Evolutionary conservation across 2,329 filamentous ascomycete species (phyloP), one percentile per base, ranked within the genome.

Genomic region (Botrytis aclada): DNA sequence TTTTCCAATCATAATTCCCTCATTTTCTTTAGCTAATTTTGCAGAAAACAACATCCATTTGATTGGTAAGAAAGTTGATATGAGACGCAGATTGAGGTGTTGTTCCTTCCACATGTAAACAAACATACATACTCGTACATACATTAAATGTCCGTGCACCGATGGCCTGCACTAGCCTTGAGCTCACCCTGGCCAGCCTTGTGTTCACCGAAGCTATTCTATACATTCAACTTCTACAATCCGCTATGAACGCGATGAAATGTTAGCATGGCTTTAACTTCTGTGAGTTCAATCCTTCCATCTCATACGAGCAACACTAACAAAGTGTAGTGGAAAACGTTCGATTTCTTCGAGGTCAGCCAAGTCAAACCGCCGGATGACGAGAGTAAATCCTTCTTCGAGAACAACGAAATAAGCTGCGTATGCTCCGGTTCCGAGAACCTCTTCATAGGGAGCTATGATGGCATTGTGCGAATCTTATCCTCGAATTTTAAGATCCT

Each of bases 311-410:
- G 41, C 47, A 39, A 56, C 34, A 71, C 76, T 74, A 74, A 41
- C 63, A 51, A 58, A 61, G 18, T 43, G n/a, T 61, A 81, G 95
- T 98, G 96, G 95, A 98, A 98, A 92, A 91, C 92, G 78, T 99
- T 99, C 86, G 95, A 97, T 87, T 99, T 99, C 90, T 98, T 99
- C 88, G 94, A 98, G 84, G 94, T 97, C 82, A 90, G 90, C 81
- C 91, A 93, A 81, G 90, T 98, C 82, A 90, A 92, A 80, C 88
- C 88, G 79, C 88, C 88, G 78, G 92, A 97, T 82, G 91, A 92
- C 80, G 93, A 97, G 81, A 92, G 90, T 81, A 89, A 90, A 78
- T 88, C 90, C 80, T 87, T 94, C 81, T 92, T 97, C 84, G 92
- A 95, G 82, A 92, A 93, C 88, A 89, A 88, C 81, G 93, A 94